Base-by-base conservation (phyloP, 164 flowering plant genomes). In the Sextonia rubra region DNA sequence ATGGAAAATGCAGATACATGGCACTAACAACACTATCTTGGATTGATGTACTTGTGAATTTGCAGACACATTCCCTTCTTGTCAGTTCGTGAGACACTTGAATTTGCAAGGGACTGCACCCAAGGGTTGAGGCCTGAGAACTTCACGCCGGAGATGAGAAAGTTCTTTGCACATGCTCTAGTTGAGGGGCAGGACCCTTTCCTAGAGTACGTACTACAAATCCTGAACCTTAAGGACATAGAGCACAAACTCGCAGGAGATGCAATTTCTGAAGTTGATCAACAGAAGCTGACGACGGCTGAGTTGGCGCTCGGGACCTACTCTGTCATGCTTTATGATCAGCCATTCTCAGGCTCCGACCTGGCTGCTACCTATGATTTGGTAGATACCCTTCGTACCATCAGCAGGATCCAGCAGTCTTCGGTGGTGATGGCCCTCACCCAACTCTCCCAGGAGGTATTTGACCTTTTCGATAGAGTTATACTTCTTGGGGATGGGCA, bases 101-200 rank as follows among this genome's bases (percentile, higher is more conserved):
- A 81, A 74, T 81, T 81, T 71, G 83, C 77, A 67, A 75, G 79
- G 75, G 81, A 81, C 23, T 78, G 83, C 66, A 81, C 79, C 1
- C 83, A 81, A 70, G 81, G 83, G 61, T 72, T 81, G 60, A 67
- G 71, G 11, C 83, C 79, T 12, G 79, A 81, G 73, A 77, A 80
- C 75, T 77, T 78, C 73, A 73, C 83, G n/a, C 81, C 83, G 26
- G 68, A 78, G 25, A 81, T 78, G 83, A 81, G 81, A 69, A 78
- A 80, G 70, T 78, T 81, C 72, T 78, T 81, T 23, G 81, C 83
- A 6, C 77, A 78, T 81, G 83, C 81, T 44, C 79, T 78, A 24
- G 79, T 81, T 12, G 83, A 81, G 52, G 83, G 81, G 69, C 83
- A 81, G 60, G 81, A 81, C 49, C 81, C 83, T 23, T 76, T 81